Base-by-base conservation (phyloP, 169 alveolate species). In the Cystoisospora suis region DNA sequence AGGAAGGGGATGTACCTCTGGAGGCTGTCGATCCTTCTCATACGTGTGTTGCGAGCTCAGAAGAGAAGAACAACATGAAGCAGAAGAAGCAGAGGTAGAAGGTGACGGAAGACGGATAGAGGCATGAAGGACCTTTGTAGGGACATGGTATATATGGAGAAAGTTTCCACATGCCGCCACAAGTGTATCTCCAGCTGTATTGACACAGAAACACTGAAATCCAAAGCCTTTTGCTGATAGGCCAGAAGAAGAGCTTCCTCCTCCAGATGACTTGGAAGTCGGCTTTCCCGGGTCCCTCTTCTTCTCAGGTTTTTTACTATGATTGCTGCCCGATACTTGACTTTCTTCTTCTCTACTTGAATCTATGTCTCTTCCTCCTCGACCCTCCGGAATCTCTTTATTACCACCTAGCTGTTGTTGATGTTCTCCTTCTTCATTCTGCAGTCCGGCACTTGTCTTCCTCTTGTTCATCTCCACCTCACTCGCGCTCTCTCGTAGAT, bases 181-280 rank as follows among this genome's bases (percentile, higher is more conserved):
- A 9, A 72, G 56, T 32, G 83, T 72, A 38, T 72, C 83, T n/a
- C 83, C 83, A 17, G 83, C 83, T 34, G 53, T 40, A 53, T 72
- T 72, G 42, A 72, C 83, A 40, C 32, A 1, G 83, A 72, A 72
- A 17, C 83, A 72, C 83, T 72, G 83, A 34, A 72, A 72, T 2
- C 83, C 83, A 9, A 34, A 72, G n/a, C 29, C 23, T 15, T 12
- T 23, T 53, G 65, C 65, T 12, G 65, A 12, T 12, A 15, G 12
- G 65, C 12, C 65, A 23, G 29, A 53, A 23, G 23, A 23, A 53
- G 29, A 53, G 65, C 23, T 23, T 53, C 65, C 65, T 53, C 23
- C 65, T 23, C 17, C 29, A 20, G 80, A 46, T 4, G 42, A n/a
- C n/a, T n/a, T n/a, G n/a, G n/a, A n/a, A n/a, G n/a, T n/a, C n/a